A percentile compares a stretch with the other conserved stretches of the same genome.
Conservation (phyloP, 176 grass and related monocot genomes). For the Cymbopogon citratus region DNA sequence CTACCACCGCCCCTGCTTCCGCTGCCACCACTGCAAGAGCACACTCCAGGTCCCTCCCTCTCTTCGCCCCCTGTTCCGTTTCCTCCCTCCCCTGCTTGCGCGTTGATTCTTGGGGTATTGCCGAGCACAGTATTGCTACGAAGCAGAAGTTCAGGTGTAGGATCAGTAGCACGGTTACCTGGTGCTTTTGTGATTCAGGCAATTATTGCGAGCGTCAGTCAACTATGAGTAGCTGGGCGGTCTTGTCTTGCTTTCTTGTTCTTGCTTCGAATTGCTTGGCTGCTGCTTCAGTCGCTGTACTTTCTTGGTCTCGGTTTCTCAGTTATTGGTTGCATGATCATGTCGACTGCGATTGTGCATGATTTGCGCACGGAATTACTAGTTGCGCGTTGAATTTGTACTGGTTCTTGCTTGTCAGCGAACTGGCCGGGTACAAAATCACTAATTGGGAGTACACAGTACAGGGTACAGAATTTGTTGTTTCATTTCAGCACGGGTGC, state of each 20-base stretch:
- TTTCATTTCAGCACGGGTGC: neutral
- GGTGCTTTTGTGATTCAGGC: neutral
- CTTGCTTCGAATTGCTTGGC: neutral
- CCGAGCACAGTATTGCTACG: neutral
- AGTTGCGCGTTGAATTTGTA: neutral
- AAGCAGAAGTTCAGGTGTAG: neutral
- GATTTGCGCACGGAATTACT: neutral
- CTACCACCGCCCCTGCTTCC: conserved; percentile 96
- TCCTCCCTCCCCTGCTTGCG: neutral
- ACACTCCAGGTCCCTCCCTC: conserved; percentile 66
- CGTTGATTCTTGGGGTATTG: neutral
- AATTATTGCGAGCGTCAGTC: neutral
- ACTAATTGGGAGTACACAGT: neutral
- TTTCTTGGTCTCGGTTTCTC: neutral
- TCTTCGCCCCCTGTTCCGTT: neutral
- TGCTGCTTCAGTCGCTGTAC: conserved; percentile 1
- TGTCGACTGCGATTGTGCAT: neutral
- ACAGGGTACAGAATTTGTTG: neutral
- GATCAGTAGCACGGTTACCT: neutral
- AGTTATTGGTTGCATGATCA: neutral
- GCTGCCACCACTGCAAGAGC: conserved; percentile 90
- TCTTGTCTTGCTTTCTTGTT: neutral
- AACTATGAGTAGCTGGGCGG: neutral
- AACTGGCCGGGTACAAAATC: neutral
- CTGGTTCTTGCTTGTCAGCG: neutral